Base-by-base conservation (phyloP, 139 green algal genomes). In the Nannochloris sp. region DNA sequence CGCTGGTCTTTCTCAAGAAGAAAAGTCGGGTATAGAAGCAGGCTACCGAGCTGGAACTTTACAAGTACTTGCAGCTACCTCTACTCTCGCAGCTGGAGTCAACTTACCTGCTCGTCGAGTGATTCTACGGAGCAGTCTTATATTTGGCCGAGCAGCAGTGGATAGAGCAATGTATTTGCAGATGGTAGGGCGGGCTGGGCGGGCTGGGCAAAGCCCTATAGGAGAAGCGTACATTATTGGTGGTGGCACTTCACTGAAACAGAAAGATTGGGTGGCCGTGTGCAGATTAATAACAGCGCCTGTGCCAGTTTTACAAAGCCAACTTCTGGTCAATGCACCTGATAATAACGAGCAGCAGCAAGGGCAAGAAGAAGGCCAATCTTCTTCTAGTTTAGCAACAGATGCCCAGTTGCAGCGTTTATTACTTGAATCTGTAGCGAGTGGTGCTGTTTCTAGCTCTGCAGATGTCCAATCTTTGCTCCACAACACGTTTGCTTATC, bases 171-270 rank as follows among this genome's bases (percentile, higher is more conserved):
- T 84, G 58, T 90, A 90, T 71, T 63, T 85, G 23, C 83, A 90
- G 37, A 90, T 90, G 83, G 81, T 83, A 42, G 83, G 83, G 2
- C 64, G 83, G 1, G 83, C 83, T 0, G 83, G 83, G 1, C 67
- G 83, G 8, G 34, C 80, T 61, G 81, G 81, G 27, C 73, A 81
- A 38, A 68, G 65, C 19, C 24, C 42, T n/a, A 39, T 73, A 1
- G 81, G 81, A 1, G 81, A 87, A 58, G 68, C 79, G 2, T 88
- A 80, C 68, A 42, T 89, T 29, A 80, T 89, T 6, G 80, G 76
- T 25, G 61, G 53, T 23, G 61, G 63, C 51, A 34, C 46, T 29
- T 29, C 70, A 1, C 36, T 4, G n/a, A 31, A 34, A 0, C 25
- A 48, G 33, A 71, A 72, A 54, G 80, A 88, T 54, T 87, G 83